Evolutionary conservation across 2,329 filamentous ascomycete genomes (phyloP), one percentile per base, ranked within the genome.

Genomic region (Alternaria triticina): DNA sequence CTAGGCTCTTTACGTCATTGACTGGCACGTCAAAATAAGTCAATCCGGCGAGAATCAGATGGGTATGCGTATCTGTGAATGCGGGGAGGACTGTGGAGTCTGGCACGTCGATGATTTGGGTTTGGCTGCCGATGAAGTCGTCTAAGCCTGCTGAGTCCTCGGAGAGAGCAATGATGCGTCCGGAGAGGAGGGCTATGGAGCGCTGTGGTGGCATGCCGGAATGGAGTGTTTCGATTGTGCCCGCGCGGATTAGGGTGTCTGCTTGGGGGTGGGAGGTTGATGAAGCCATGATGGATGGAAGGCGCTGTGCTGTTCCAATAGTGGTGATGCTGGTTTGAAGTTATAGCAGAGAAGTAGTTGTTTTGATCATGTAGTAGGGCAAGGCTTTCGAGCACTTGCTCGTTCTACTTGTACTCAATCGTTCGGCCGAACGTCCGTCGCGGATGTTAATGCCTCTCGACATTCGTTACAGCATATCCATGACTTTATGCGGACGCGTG

Each of bases 221-320:
- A 1, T 40, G 15, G 2, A 40, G 36, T 17, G 36, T 40, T 17
- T 17, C 15, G n/a, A 40, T 40, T 17, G 36, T 40, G 36, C 36
- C n/a, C 8, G 36, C 36, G 36, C 36, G 36, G n/a, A 40, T 40
- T 1, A 40, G 36, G n/a, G 36, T 40, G 36, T 40, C n/a, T 40
- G 36, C 36, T 40, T 40, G 15, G 9, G n/a, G 36, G 0, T 40
- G 36, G n/a, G n/a, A 8, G 15, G 36, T 17, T 0, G 9, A 2
- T 3, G n/a, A 17, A 40, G 36, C 0, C 36, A 40, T 40, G 36
- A 6, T 0, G 36, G 0, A 0, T 0, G 15, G 3, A 11, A 10
- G 10, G 1, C 3, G 4, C 15, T 40, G 33, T n/a, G 33, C 1
- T 5, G 1, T 3, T 10, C 4, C 5, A 5, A 3, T 0, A 40